Evolutionary conservation across 805 yeast species (phyloP).

Genomic region (Candida nitratophila): DNA sequence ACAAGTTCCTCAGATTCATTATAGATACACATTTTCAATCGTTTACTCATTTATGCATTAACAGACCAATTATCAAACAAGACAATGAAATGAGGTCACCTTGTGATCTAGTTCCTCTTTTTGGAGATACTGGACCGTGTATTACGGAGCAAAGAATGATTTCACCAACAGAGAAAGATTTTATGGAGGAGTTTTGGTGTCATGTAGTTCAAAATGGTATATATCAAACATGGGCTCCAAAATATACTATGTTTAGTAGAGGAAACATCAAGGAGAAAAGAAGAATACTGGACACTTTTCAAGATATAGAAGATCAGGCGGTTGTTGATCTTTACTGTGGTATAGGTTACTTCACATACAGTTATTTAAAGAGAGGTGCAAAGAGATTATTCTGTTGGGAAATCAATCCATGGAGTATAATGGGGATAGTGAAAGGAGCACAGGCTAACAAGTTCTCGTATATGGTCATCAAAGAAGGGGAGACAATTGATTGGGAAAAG

Average conservation of each 20-base stretch:
- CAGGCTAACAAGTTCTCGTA: constrained; percentile 33
- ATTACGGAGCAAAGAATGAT: constrained; percentile 20
- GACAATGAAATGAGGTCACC: constrained; percentile 47
- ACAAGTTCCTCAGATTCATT: constrained; percentile 6
- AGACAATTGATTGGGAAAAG: constrained; percentile 15
- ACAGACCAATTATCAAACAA: constrained; percentile 49
- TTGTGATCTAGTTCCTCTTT: constrained; percentile 46
- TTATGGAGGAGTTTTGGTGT: constrained; percentile 64
- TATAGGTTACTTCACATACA: constrained; percentile 75
- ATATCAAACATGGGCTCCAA: constrained; percentile 77
- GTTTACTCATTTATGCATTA: constrained; percentile 60
- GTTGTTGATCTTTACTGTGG: constrained; percentile 76
- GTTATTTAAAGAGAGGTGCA: constrained; percentile 54
- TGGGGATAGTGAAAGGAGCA: constrained; percentile 59
- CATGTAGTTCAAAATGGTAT: constrained; percentile 64
- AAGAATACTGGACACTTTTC: constrained; percentile 43
- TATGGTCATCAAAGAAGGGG: constrained; percentile 24
- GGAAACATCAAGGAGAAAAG: constrained; percentile 82
- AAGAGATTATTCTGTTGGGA: constrained; percentile 67
- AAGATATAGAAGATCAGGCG: constrained; percentile 29
- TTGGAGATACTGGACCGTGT: constrained; percentile 59
- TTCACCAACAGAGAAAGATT: constrained; percentile 36
- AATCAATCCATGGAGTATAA: constrained; percentile 75
- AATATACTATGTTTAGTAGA: constrained; percentile 79
- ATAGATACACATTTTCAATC: constrained; percentile 8